phyloP scores from a whole-genome alignment of 2,329 filamentous ascomycete genomes.

The Thielaviopsis euricoi region DNA sequence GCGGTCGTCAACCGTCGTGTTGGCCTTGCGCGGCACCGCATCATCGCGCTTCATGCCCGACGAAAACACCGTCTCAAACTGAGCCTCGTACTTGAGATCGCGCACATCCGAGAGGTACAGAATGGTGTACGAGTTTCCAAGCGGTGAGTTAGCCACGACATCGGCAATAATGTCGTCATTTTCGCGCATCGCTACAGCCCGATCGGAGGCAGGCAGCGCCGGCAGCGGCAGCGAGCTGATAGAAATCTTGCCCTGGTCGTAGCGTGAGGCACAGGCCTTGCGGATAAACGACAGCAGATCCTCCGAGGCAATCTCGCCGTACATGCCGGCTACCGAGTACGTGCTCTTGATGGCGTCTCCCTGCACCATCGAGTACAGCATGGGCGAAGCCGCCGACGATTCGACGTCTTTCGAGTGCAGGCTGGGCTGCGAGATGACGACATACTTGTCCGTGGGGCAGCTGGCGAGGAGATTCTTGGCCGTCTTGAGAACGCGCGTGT shows the following conservation, averaged over 20 bases:
- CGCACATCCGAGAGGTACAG: constrained; percentile 50
- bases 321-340: constrained; percentile 40
- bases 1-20: constrained; percentile 26
- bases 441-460: constrained; percentile 62
- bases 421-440: constrained; percentile 63
- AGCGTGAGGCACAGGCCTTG: constrained; percentile 24
- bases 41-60: constrained; percentile 53
- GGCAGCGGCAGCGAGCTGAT: constrained; percentile 10
- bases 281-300: constrained; percentile 29
- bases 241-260: constrained; percentile 5
- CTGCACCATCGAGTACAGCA: constrained; percentile 28
- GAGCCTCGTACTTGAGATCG: constrained; percentile 11
- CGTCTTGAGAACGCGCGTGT: constrained; percentile 25
- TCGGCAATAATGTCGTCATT: constrained; percentile 33
- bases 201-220: background rate
- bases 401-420: constrained; percentile 52
- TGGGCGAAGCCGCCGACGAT: constrained; percentile 25
- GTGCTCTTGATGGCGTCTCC: constrained; percentile 21
- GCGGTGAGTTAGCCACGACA: constrained; percentile 25
- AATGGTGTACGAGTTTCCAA: constrained; percentile 47
- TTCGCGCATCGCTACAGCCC: constrained; percentile 1
- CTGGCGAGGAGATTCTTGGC: constrained; percentile 37
- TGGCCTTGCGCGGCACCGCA: constrained; percentile 21
- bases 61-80: constrained; percentile 11
- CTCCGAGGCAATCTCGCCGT: constrained; percentile 29